A percentile compares a stretch with the other conserved stretches of the same genome.
These are phyloP conservation scores for Hypoxylon rickii DNA, from an alignment of 495 filamentous ascomycete species.

Conservation along the genomic window DNA sequence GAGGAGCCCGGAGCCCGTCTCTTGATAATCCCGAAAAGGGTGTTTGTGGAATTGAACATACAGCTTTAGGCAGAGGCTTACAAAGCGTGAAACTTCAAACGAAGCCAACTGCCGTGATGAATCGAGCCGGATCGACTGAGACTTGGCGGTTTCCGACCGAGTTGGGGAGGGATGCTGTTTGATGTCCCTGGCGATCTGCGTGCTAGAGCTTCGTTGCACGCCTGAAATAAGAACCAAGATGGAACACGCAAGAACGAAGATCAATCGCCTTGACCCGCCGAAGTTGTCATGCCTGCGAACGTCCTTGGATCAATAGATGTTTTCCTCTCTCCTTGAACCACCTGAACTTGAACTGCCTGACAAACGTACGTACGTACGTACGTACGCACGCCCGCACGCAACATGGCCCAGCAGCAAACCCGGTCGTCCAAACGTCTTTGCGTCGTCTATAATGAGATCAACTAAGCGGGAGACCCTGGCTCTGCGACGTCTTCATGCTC, in stretches of 20 bases:
- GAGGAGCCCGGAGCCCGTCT: no score
- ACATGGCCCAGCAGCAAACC: neutral
- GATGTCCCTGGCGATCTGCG: slow-evolving; percentile 21
- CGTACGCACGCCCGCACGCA: no score
- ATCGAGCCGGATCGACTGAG: slow-evolving; percentile 19
- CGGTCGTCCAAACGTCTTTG: neutral
- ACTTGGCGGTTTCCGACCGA: slow-evolving; percentile 24
- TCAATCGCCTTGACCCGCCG: slow-evolving; percentile 15
- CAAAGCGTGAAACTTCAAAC: no score
- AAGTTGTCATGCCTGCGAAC: no score
- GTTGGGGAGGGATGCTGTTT: slow-evolving; percentile 18
- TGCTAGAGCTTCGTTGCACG: neutral
- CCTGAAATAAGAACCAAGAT: slow-evolving; percentile 5
- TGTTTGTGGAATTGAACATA: slow-evolving; percentile 24
- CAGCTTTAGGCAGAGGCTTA: no score
- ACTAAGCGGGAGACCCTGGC: slow-evolving; percentile 2
- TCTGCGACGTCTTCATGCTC: slow-evolving; percentile 20
- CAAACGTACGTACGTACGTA: no score
- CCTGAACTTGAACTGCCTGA: no score
- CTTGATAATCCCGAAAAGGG: slow-evolving; percentile 15
- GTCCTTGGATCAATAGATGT: no score
- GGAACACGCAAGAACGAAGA: slow-evolving; percentile 28
- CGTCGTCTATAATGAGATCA: neutral
- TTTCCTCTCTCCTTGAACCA: no score
- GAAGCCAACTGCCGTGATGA: slow-evolving; percentile 22